Conservation (phyloP, 1,139 yeast species). For the Saccharomycopsis phalli region DNA sequence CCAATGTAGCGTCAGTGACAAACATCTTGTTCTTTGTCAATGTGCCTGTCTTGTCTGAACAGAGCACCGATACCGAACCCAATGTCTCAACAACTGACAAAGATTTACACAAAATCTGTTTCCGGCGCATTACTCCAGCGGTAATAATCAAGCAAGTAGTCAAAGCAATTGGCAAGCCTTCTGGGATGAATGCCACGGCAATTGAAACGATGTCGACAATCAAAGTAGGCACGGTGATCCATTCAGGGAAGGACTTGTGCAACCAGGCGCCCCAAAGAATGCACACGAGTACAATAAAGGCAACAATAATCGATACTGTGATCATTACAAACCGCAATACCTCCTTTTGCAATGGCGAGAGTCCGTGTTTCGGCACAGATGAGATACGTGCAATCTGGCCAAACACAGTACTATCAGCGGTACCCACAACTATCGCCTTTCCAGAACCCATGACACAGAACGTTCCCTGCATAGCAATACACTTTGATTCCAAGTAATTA, state of each 20-base stretch:
- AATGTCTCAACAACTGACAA: slow-evolving; percentile 41
- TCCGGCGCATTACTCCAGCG: slow-evolving; percentile 39
- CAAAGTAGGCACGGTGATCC: slow-evolving; percentile 37
- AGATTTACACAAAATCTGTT: slow-evolving; percentile 38
- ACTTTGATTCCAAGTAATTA: slow-evolving; percentile 37
- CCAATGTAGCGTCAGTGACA: slow-evolving; percentile 31
- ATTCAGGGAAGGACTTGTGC: slow-evolving; percentile 32
- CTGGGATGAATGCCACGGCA: slow-evolving; percentile 47
- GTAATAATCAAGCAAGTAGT: slow-evolving; percentile 44
- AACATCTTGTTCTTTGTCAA: slow-evolving; percentile 44
- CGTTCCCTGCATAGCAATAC: slow-evolving; percentile 44
- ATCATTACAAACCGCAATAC: slow-evolving; percentile 35
- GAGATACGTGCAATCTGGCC: slow-evolving; percentile 40
- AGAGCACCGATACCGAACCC: slow-evolving; percentile 43
- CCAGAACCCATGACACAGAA: slow-evolving; percentile 41
- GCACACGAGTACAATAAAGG: slow-evolving; percentile 34
- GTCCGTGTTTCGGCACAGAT: slow-evolving; percentile 32
- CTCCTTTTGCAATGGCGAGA: slow-evolving; percentile 40
- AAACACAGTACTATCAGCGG: slow-evolving; percentile 41
- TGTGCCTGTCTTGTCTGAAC: slow-evolving; percentile 50
- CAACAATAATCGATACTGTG: slow-evolving; percentile 33
- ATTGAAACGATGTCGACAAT: slow-evolving; percentile 31
- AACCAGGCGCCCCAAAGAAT: slow-evolving; percentile 42
- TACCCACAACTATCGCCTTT: slow-evolving; percentile 37
- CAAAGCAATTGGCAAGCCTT: slow-evolving; percentile 46